Evolutionary conservation across 2,329 filamentous ascomycete genomes (phyloP).

Genomic region (Thelonectria olida): DNA sequence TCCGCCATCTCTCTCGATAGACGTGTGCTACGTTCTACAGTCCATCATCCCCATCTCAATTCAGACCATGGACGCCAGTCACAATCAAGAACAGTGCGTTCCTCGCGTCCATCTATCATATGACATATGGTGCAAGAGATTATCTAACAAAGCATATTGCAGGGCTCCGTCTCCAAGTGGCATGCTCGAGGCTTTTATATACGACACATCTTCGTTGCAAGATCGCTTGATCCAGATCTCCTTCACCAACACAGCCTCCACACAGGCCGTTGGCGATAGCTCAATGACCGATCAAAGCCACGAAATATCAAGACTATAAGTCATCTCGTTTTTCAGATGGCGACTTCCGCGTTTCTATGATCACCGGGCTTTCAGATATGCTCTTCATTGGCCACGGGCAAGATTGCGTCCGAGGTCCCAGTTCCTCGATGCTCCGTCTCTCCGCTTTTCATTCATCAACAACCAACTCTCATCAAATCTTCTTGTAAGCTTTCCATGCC

Average conservation of each 20-base stretch:
- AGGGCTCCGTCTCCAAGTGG: background rate
- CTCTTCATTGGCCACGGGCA: no score
- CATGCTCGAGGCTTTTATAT: slow-evolving; percentile 14
- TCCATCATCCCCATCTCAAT: background rate
- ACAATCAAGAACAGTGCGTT: background rate
- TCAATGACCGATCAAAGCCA: no score
- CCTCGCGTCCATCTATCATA: background rate
- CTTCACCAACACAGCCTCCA: background rate
- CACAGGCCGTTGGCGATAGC: no score
- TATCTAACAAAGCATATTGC: background rate
- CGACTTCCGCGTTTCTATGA: no score
- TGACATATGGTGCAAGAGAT: background rate
- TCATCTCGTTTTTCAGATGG: no score
- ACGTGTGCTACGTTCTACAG: background rate
- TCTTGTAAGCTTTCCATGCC: no score
- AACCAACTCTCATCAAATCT: no score
- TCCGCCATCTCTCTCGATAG: background rate
- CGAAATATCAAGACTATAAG: background rate
- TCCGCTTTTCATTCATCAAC: no score
- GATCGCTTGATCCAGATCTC: slow-evolving; percentile 6
- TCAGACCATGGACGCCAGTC: background rate
- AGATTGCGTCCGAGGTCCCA: no score
- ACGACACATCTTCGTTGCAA: slow-evolving; percentile 18
- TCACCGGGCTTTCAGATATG: no score
- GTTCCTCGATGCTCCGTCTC: no score